Evolutionary conservation across 116 monocot genomes (phyloP).

Genomic region (Dioscorea cayenensis): DNA sequence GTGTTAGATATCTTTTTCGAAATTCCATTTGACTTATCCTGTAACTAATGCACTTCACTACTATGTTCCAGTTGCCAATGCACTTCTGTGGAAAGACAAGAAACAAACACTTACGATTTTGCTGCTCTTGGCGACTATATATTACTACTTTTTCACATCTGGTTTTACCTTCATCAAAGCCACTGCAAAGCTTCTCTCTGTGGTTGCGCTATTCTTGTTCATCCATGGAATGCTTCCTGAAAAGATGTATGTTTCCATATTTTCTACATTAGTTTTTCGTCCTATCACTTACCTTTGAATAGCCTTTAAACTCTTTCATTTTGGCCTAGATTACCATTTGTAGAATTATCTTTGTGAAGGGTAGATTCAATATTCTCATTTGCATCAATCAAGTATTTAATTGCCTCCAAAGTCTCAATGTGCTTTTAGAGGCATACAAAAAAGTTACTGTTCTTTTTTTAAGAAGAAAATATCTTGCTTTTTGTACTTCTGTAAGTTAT

Average conservation of each 20-base stretch:
- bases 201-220: conserved; percentile 68
- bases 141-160: conserved; percentile 67
- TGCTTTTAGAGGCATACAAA: background rate
- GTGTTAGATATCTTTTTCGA: background rate
- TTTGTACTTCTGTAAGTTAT: background rate
- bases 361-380: no score
- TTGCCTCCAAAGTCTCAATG: background rate
- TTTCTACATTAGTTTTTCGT: background rate
- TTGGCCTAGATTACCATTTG: background rate
- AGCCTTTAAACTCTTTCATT: background rate
- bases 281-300: background rate
- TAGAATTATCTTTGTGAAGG: background rate
- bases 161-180: conserved; percentile 74
- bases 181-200: conserved; percentile 62
- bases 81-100: conserved; percentile 81
- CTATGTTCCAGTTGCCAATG: conserved; percentile 66
- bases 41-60: background rate
- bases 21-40: background rate
- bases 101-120: conserved; percentile 52
- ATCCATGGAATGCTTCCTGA: conserved; percentile 62
- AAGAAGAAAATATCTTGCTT: background rate
- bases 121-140: conserved; percentile 52
- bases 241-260: conserved; percentile 44
- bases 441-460: background rate
- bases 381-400: no score